phyloP scores from a whole-genome alignment of 2,329 filamentous ascomycete species.

The Fusarium fujikuroi region DNA sequence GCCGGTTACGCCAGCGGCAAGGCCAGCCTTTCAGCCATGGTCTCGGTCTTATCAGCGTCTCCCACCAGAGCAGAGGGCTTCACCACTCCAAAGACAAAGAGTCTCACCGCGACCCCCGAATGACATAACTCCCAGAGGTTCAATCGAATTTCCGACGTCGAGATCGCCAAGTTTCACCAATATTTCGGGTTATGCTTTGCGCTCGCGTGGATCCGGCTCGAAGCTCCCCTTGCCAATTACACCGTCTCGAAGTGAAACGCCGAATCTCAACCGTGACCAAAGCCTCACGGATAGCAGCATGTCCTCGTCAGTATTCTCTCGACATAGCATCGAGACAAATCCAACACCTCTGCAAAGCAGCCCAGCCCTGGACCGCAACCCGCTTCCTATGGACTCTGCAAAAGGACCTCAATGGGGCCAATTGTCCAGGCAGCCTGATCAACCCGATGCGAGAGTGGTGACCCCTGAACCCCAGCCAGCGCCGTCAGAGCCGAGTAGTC shows the following conservation, averaged over 20 bases:
- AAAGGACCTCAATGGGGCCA: slow-evolving; percentile 40
- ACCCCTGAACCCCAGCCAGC: slow-evolving; percentile 30
- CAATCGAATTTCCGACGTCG: slow-evolving; percentile 28
- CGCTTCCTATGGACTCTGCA: slow-evolving; percentile 19
- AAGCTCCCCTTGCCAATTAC: slow-evolving; percentile 54
- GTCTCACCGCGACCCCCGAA: slow-evolving; percentile 16
- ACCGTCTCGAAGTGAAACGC: slow-evolving; percentile 51
- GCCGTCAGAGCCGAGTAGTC: slow-evolving; percentile 36
- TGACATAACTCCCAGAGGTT: slow-evolving; percentile 12
- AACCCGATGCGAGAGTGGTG: slow-evolving; percentile 1
- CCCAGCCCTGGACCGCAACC: slow-evolving; percentile 41
- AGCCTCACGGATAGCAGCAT: slow-evolving; percentile 58
- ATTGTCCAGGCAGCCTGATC: slow-evolving; percentile 29
- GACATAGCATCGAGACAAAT: slow-evolving; percentile 49
- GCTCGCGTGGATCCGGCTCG: slow-evolving; percentile 52
- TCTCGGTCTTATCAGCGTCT: slow-evolving; percentile 36
- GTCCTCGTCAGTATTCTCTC: slow-evolving; percentile 55
- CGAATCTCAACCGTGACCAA: slow-evolving; percentile 49
- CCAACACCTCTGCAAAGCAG: slow-evolving; percentile 48
- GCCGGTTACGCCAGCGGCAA: slow-evolving; percentile 37
- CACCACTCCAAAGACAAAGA: slow-evolving; percentile 18
- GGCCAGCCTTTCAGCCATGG: slow-evolving; percentile 26
- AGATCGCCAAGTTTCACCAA: slow-evolving; percentile 44
- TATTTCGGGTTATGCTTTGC: slow-evolving; percentile 45
- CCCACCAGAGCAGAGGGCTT: slow-evolving; percentile 13